Evolutionary conservation across 2,329 filamentous ascomycete species (phyloP).

Genomic region (Sporothrix brunneoviolacea): DNA sequence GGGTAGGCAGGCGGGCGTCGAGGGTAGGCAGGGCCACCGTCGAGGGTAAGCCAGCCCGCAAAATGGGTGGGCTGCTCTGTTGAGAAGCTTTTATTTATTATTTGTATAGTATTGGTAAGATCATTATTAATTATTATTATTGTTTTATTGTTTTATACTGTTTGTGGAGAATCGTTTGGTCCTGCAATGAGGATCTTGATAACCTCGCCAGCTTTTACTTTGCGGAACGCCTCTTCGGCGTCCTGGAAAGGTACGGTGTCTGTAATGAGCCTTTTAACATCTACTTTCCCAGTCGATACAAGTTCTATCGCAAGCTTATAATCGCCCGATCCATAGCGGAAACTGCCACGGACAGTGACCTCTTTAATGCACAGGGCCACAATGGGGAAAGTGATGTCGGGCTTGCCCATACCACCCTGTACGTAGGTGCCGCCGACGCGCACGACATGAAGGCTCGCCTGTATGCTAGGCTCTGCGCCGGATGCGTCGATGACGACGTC

Average conservation of each 20-base stretch:
- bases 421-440: constrained; percentile 69
- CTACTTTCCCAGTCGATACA: constrained; percentile 64
- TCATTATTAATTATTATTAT: no score
- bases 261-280: constrained; percentile 77
- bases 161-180: constrained; percentile 42
- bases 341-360: constrained; percentile 77
- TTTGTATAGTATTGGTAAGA: no score
- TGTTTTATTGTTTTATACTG: neutral
- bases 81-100: no score
- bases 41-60: no score
- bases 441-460: constrained; percentile 64
- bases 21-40: no score
- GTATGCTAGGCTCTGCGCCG: constrained; percentile 72
- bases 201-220: constrained; percentile 76
- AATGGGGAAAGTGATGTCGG: constrained; percentile 86
- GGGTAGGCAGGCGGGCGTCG: no score
- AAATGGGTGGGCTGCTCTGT: no score
- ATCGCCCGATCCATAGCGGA: constrained; percentile 83
- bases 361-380: constrained; percentile 87
- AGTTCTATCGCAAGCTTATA: constrained; percentile 79
- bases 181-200: constrained; percentile 64
- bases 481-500: constrained; percentile 77
- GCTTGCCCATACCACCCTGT: constrained; percentile 84
- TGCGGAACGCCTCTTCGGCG: constrained; percentile 79
- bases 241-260: constrained; percentile 70